These are phyloP conservation scores for Nymphaea colorata DNA, from an alignment of 164 flowering plant species.

Conservation along the genomic window DNA sequence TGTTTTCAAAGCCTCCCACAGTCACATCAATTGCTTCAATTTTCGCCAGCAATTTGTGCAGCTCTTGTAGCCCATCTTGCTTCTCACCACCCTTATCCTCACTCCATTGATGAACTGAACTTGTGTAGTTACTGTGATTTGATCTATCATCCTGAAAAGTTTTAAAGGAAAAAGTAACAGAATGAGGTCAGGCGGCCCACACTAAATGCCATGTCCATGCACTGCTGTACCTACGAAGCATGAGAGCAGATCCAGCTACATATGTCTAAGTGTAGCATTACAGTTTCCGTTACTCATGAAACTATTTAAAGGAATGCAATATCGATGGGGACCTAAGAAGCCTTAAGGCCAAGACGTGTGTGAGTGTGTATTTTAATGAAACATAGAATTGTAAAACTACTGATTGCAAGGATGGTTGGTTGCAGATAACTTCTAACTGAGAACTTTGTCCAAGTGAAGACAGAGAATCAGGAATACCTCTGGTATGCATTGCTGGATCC, in stretches of 20 bases:
- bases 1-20: constrained; percentile 21
- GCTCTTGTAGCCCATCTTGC: constrained; percentile 3
- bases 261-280: background rate
- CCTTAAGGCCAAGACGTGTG: background rate
- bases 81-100: background rate
- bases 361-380: too few relatives aligned
- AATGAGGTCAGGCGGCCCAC: background rate
- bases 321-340: background rate
- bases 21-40: constrained; percentile 22
- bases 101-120: background rate
- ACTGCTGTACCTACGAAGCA: background rate
- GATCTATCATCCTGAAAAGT: background rate
- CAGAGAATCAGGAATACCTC: background rate
- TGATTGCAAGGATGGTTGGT: too few relatives aligned
- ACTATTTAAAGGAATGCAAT: background rate
- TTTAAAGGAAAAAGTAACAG: background rate
- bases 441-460: background rate
- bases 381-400: too few relatives aligned
- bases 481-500: background rate
- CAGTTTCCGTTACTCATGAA: background rate
- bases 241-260: background rate
- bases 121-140: background rate
- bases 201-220: background rate
- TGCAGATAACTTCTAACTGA: too few relatives aligned
- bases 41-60: constrained; percentile 23